These are phyloP conservation scores for Rosa lucieae DNA, from an alignment of 306 rosid species.

Conservation along the genomic window DNA sequence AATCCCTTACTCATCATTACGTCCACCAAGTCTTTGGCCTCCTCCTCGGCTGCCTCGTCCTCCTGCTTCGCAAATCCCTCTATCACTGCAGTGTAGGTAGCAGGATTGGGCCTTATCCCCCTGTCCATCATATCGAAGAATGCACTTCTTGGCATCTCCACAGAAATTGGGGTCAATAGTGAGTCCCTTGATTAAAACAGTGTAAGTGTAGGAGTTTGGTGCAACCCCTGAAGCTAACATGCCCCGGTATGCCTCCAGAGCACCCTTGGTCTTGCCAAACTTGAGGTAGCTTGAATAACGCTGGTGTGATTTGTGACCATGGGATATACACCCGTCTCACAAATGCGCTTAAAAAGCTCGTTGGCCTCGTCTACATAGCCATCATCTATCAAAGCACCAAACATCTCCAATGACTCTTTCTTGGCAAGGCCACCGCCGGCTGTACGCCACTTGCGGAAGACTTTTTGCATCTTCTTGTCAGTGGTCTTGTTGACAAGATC, in stretches of 20 bases:
- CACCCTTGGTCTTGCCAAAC: constrained; percentile 26
- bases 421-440: no score
- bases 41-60: constrained; percentile 32
- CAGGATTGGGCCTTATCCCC: constrained; percentile 66
- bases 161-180: constrained; percentile 33
- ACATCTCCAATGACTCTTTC: not conserved
- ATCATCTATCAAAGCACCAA: not conserved
- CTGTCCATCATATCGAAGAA: constrained; percentile 67
- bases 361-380: constrained; percentile 40
- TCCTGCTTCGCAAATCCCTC: constrained; percentile 48
- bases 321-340: constrained; percentile 56
- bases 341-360: constrained; percentile 51
- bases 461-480: not conserved
- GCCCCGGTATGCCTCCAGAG: constrained; percentile 52
- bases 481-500: not conserved
- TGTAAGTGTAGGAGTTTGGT: constrained; percentile 31
- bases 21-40: constrained; percentile 45
- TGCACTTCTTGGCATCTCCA: constrained; percentile 48
- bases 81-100: constrained; percentile 49
- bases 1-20: constrained; percentile 54
- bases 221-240: constrained; percentile 68
- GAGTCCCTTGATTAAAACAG: no score
- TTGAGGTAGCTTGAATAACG: constrained; percentile 57
- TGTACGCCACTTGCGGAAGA: not conserved
- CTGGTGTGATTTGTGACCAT: constrained; percentile 64